Evolutionary conservation across 805 yeast genomes (phyloP).

Genomic region (Limtongia smithiae): DNA sequence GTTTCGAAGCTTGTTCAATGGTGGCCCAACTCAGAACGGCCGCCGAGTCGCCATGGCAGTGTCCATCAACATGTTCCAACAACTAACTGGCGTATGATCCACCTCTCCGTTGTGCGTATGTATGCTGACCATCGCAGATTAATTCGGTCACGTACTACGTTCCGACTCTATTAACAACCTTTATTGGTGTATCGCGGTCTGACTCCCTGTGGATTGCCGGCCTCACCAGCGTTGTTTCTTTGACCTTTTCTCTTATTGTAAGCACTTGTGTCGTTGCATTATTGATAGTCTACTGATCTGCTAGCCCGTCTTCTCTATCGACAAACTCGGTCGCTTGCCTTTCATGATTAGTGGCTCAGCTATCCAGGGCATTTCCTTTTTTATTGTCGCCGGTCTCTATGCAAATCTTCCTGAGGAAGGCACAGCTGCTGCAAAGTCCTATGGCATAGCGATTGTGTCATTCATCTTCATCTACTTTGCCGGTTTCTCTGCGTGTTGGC

Average conservation of each 20-base stretch:
- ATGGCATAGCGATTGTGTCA: conserved; percentile 32
- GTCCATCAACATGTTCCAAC: conserved; percentile 63
- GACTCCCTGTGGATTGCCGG: conserved; percentile 23
- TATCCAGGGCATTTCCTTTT: conserved; percentile 16
- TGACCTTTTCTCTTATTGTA: conserved; percentile 13
- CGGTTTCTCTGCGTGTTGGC: conserved; percentile 42
- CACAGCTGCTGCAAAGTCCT: conserved; percentile 13
- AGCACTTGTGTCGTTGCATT: neutral
- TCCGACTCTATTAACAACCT: conserved; percentile 64
- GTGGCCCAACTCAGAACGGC: conserved; percentile 22
- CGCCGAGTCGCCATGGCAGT: conserved; percentile 45
- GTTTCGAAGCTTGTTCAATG: conserved; percentile 14
- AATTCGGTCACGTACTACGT: conserved; percentile 94
- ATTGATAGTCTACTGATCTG: neutral
- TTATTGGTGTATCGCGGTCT: conserved; percentile 17
- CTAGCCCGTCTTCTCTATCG: conserved; percentile 17
- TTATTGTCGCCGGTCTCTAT: conserved; percentile 15
- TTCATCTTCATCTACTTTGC: conserved; percentile 48
- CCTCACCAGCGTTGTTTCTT: conserved; percentile 15
- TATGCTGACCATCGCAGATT: too few species aligned
- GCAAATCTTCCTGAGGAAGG: conserved; percentile 15
- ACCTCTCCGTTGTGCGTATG: too few species aligned
- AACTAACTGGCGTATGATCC: conserved; percentile 94
- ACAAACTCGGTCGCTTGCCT: conserved; percentile 18
- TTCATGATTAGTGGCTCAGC: conserved; percentile 16